Evolutionary conservation across 2,329 filamentous ascomycete genomes (phyloP), one percentile per base, ranked within the genome.

Genomic region (Cordyceps cicadae): DNA sequence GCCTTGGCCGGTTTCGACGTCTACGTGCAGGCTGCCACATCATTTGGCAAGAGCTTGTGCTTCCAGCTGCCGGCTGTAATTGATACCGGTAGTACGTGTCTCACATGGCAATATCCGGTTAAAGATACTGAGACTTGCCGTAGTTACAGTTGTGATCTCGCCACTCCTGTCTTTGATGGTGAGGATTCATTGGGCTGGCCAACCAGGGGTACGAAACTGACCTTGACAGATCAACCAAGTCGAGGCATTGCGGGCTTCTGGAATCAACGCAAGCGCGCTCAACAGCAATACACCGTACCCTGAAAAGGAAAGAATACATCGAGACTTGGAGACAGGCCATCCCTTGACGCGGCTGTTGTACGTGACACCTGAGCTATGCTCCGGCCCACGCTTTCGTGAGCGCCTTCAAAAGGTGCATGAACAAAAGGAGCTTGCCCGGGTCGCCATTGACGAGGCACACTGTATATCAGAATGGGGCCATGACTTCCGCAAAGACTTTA

Each of bases 401-500:
- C 84, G 87, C 54, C 77, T 97, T 9, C 81, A 83, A 63, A 77
- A 88, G 5, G 87, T 97, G 15, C 79, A 97, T 70, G 78, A 85
- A 62, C 92, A 97, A 71, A 83, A 84, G 61, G 90, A 97, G 74
- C 82, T 97, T n/a, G 87, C 88, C 11, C 85, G 93, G 15, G 85
- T 97, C 64, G 93, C 89, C 53, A 87, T 97, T 61, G 93, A 97
- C 69, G 93, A 97, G 75, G 93, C 93, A 2, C 93, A 97, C 72
- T 97, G 93, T 72, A 96, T 97, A 66, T 96, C 90, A 26, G 92
- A 97, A 85, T 97, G 93, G 93, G 93, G 93, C 1, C 92, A 97
- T 71, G 93, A 97, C 72, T 97, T 97, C 71, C 88, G 93, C n/a
- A 89, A 87, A 41, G 89, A 92, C 61, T 97, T 96, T 74, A 92